phyloP scores from a whole-genome alignment of 768 basidiomycete genomes.

The Hebeloma cylindrosporum region DNA sequence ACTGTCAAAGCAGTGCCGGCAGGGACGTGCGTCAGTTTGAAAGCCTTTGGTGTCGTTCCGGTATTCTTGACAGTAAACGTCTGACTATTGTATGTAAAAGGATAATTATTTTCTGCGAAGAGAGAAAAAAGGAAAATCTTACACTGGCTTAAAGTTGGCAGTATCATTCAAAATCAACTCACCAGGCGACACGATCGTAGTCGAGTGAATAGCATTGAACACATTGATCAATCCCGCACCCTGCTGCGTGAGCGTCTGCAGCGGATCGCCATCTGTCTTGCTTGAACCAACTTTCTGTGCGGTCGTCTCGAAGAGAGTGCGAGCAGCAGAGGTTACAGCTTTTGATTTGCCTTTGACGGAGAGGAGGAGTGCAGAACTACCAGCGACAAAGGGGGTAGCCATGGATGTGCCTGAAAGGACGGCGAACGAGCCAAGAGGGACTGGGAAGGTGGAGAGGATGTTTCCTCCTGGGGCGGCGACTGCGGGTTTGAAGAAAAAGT shows the following conservation, averaged over 20 bases:
- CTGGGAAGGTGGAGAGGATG: constrained; percentile 46
- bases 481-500: constrained; percentile 53
- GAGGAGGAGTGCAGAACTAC: constrained; percentile 40
- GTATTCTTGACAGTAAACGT: constrained; percentile 53
- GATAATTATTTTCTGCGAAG: background rate
- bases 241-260: constrained; percentile 53
- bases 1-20: constrained; percentile 55
- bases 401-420: constrained; percentile 42
- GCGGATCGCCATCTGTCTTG: constrained; percentile 47
- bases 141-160: constrained; percentile 47
- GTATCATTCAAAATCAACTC: constrained; percentile 69
- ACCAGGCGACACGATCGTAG: constrained; percentile 51
- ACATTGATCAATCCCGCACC: constrained; percentile 60
- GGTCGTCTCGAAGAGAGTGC: constrained; percentile 49
- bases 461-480: constrained; percentile 50
- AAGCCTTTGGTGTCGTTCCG: constrained; percentile 40
- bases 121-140: constrained; percentile 22
- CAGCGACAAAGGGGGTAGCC: constrained; percentile 43
- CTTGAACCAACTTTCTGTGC: constrained; percentile 43
- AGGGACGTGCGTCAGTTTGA: constrained; percentile 53
- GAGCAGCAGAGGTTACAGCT: constrained; percentile 27
- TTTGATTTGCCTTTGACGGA: constrained; percentile 33
- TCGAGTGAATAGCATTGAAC: constrained; percentile 54
- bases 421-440: constrained; percentile 33
- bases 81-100: constrained; percentile 32